These are phyloP conservation scores for Fusarium sp. DNA, from an alignment of 2,329 filamentous ascomycete species.

Conservation along the genomic window DNA sequence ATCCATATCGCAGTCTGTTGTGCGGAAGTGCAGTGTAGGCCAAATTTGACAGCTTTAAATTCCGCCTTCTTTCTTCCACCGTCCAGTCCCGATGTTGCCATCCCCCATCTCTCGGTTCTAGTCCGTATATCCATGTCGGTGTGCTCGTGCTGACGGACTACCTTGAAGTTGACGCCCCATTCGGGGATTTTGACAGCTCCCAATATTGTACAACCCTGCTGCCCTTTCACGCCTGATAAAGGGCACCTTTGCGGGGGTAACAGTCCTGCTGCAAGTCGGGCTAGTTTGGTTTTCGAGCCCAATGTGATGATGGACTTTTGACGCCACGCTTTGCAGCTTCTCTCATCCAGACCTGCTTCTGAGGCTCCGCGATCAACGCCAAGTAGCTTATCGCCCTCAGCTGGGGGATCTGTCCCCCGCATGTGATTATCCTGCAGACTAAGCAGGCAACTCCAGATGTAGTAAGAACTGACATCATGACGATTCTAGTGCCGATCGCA, in stretches of 20 bases:
- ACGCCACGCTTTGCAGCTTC: background rate
- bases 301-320: background rate
- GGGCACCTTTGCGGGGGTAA: background rate
- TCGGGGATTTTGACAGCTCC: conserved; percentile 33
- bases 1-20: conserved; percentile 21
- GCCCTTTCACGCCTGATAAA: background rate
- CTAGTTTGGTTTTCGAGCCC: background rate
- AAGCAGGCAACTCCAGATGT: conserved; percentile 26
- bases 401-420: conserved; percentile 12
- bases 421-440: conserved; percentile 34
- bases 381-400: conserved; percentile 24
- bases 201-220: conserved; percentile 3
- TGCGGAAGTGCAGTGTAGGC: conserved; percentile 27
- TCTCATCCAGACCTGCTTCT: conserved; percentile 4
- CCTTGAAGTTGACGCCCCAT: conserved; percentile 20
- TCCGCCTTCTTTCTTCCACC: conserved; percentile 2
- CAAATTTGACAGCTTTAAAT: conserved; percentile 28
- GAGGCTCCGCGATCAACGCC: conserved; percentile 30
- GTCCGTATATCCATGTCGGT: conserved; percentile 14
- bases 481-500: conserved; percentile 30
- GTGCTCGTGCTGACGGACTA: conserved; percentile 13
- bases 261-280: background rate
- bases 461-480: conserved; percentile 39
- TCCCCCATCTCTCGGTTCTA: conserved; percentile 13
- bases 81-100: conserved; percentile 1